Conservation (phyloP, 441 rosid genomes). For the Populus trichocarpa region DNA sequence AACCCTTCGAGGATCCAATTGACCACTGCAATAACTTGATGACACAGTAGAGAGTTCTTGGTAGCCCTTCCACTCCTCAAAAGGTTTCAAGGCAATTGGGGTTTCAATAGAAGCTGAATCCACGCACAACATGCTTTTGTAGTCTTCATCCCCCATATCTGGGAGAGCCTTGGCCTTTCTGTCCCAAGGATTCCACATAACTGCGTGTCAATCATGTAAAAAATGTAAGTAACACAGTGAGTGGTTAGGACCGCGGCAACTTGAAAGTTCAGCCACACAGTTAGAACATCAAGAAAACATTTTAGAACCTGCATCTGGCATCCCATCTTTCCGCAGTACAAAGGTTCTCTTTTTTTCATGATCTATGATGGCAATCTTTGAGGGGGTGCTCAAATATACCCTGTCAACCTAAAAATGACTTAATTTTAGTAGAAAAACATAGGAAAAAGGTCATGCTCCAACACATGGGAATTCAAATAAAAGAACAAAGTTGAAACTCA, state of each 20-base stretch:
- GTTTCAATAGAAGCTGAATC: conserved; percentile 81
- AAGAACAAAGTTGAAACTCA: neutral
- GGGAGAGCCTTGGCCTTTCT: conserved; percentile 69
- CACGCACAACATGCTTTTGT: conserved; percentile 78
- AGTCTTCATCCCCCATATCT: conserved; percentile 85
- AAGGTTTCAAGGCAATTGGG: conserved; percentile 61
- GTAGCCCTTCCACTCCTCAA: conserved; percentile 83
- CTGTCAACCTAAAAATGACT: conserved; percentile 52
- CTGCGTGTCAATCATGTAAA: conserved; percentile 34
- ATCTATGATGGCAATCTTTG: conserved; percentile 87
- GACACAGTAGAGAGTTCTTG: conserved; percentile 88
- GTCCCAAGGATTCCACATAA: conserved; percentile 96
- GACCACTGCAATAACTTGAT: conserved; percentile 91
- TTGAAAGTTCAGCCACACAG: neutral
- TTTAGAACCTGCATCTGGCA: conserved; percentile 79
- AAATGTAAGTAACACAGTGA: neutral
- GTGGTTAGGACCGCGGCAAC: neutral
- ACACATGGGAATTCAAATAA: neutral
- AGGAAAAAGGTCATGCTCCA: neutral
- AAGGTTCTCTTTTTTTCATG: conserved; percentile 96
- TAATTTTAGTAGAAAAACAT: conserved; percentile 12
- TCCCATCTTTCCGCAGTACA: conserved; percentile 81
- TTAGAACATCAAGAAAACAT: conserved; percentile 3
- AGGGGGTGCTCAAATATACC: conserved; percentile 80
- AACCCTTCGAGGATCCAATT: conserved; percentile 80